These are phyloP conservation scores for Nelumbo lutea DNA, from an alignment of 164 flowering plant species.

Conservation along the genomic window DNA sequence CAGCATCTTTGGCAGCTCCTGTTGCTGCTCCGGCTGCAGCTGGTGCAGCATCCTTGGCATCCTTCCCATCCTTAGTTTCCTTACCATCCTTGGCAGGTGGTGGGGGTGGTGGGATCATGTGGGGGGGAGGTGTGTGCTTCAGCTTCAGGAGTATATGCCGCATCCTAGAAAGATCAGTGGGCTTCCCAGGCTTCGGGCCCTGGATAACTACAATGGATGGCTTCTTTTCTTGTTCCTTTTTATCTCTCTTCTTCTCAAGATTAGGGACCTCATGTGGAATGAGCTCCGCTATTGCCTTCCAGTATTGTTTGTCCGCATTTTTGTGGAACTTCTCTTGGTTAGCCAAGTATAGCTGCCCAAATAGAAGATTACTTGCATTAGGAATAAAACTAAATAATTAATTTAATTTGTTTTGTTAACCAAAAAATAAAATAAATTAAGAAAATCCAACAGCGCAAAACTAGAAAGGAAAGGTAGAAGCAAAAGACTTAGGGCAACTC, in stretches of 20 bases:
- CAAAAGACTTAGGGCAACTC: not conserved
- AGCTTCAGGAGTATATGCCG: slow-evolving; percentile 78
- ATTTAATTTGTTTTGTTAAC: too few relatives aligned
- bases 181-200: slow-evolving; percentile 97
- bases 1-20: slow-evolving; percentile 24
- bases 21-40: slow-evolving; percentile 10
- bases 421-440: too few relatives aligned
- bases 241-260: slow-evolving; percentile 77
- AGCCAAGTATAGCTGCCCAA: slow-evolving; percentile 52
- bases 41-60: slow-evolving; percentile 20
- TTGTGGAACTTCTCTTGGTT: slow-evolving; percentile 93
- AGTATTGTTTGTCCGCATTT: slow-evolving; percentile 81
- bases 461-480: not conserved
- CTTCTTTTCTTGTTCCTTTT: slow-evolving; percentile 84
- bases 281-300: slow-evolving; percentile 91
- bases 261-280: slow-evolving; percentile 79
- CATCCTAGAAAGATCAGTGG: slow-evolving; percentile 87
- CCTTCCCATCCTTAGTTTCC: slow-evolving; percentile 32
- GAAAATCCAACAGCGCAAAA: not conserved
- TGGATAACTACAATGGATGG: slow-evolving; percentile 73
- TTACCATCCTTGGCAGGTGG: slow-evolving; percentile 27
- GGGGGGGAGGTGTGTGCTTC: slow-evolving; percentile 88
- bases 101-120: slow-evolving; percentile 83
- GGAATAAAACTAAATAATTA: too few relatives aligned
- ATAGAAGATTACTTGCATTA: slow-evolving; percentile 7